Conservation (phyloP, 805 yeast species). For the Zygoascus biomembranicola region DNA sequence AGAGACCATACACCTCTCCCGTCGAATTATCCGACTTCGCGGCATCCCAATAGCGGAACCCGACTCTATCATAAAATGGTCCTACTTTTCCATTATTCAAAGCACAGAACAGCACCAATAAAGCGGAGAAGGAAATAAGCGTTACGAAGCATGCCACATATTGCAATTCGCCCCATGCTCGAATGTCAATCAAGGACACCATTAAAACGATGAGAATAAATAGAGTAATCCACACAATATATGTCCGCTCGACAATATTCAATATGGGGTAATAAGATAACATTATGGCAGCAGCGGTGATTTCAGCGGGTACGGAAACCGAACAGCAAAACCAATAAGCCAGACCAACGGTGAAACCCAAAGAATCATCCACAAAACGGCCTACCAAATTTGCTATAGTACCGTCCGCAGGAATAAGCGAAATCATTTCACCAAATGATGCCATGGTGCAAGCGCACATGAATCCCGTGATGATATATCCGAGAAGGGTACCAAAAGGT, state of each 20-base stretch:
- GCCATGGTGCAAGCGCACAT: slow-evolving; percentile 62
- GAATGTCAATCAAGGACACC: slow-evolving; percentile 58
- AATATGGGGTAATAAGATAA: slow-evolving; percentile 56
- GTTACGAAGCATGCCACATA: slow-evolving; percentile 54
- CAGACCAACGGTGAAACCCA: slow-evolving; percentile 62
- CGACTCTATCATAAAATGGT: slow-evolving; percentile 39
- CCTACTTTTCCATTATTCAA: slow-evolving; percentile 52
- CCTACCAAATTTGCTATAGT: slow-evolving; percentile 71
- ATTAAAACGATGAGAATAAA: slow-evolving; percentile 39
- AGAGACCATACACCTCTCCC: slow-evolving; percentile 55
- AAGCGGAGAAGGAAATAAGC: slow-evolving; percentile 39
- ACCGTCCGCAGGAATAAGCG: slow-evolving; percentile 68
- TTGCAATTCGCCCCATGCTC: slow-evolving; percentile 68
- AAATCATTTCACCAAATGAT: slow-evolving; percentile 75
- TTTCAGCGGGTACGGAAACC: slow-evolving; percentile 68
- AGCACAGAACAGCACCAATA: slow-evolving; percentile 54
- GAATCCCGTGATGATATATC: slow-evolving; percentile 55
- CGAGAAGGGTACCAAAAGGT: slow-evolving; percentile 65
- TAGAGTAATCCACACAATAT: slow-evolving; percentile 64
- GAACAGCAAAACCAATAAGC: slow-evolving; percentile 67
- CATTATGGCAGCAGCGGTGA: slow-evolving; percentile 74
- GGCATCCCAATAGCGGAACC: slow-evolving; percentile 63
- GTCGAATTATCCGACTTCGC: slow-evolving; percentile 40
- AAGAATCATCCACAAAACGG: slow-evolving; percentile 53
- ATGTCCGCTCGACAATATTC: slow-evolving; percentile 37